A percentile compares a stretch with the other conserved stretches of the same genome.
Conservation (phyloP, 2,329 filamentous ascomycete species). For the Pseudogymnoascus sp. region DNA sequence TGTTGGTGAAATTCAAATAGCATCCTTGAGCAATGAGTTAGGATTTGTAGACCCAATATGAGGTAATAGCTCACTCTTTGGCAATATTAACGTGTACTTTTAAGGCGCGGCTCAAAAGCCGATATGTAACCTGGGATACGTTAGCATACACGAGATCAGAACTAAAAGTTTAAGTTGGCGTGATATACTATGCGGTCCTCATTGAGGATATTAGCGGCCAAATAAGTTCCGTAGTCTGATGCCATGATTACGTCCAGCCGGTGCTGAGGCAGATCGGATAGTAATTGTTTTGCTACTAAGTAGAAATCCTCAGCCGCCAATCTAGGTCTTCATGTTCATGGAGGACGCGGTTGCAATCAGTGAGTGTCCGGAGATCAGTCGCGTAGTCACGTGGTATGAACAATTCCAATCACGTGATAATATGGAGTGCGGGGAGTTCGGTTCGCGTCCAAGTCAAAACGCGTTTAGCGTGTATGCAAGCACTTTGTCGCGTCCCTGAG, state of each 20-base stretch:
- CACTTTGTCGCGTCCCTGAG: conserved; percentile 4
- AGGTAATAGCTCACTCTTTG: conserved; percentile 57
- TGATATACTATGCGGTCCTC: conserved; percentile 26
- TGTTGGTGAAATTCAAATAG: conserved; percentile 74
- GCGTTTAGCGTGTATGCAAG: conserved; percentile 5
- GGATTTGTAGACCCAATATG: not conserved
- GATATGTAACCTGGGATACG: conserved; percentile 69
- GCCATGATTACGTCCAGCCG: conserved; percentile 1
- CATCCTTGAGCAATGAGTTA: conserved; percentile 49
- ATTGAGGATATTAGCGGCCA: conserved; percentile 27
- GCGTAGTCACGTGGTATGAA: not conserved
- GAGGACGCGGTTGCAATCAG: not conserved
- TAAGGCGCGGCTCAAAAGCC: conserved; percentile 70
- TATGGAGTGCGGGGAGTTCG: not conserved
- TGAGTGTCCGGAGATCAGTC: not conserved
- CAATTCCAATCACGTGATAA: not conserved
- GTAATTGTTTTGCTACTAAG: not conserved
- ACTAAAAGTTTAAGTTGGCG: not conserved
- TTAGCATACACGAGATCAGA: conserved; percentile 9
- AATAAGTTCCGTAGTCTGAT: conserved; percentile 26
- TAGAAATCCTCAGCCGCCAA: not conserved
- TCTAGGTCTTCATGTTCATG: not conserved
- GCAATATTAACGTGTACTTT: conserved; percentile 79
- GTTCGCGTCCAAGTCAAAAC: not conserved
- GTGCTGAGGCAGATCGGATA: not conserved